Percentiles rank a stretch among this genome's conserved stretches.
These are phyloP conservation scores for Tranzscheliella williamsii DNA, from an alignment of 1,284 basidiomycete species.

Conservation along the genomic window DNA sequence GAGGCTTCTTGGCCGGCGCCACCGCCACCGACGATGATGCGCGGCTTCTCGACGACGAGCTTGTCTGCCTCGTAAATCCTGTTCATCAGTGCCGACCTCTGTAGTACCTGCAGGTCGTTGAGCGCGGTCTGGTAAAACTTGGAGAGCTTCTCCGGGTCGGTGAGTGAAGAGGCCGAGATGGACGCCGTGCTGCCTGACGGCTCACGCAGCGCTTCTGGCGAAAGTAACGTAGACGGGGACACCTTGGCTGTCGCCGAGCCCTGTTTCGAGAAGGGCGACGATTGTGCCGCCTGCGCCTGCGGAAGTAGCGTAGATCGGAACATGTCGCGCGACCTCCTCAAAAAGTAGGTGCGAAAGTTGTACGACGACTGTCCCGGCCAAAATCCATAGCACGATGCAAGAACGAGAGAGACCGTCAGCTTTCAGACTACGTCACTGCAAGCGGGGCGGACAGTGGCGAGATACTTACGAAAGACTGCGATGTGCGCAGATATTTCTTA, in stretches of 20 bases:
- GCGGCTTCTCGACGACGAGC: conserved; percentile 57
- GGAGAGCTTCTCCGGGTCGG: conserved; percentile 31
- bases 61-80: conserved; percentile 57
- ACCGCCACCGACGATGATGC: conserved; percentile 49
- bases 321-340: conserved; percentile 56
- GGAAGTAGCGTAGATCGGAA: conserved; percentile 53
- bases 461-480: conserved; percentile 57
- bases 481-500: conserved; percentile 52
- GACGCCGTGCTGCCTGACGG: conserved; percentile 8
- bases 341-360: conserved; percentile 61
- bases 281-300: conserved; percentile 23
- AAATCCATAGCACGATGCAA: too few relatives aligned
- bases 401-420: too few relatives aligned
- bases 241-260: conserved; percentile 39
- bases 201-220: conserved; percentile 21
- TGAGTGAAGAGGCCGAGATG: conserved; percentile 28
- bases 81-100: conserved; percentile 57
- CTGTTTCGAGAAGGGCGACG: conserved; percentile 50
- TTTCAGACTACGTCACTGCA: too few relatives aligned
- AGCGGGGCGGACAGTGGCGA: too few relatives aligned
- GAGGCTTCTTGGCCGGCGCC: conserved; percentile 37
- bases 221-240: conserved; percentile 40
- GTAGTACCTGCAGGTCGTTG: conserved; percentile 55
- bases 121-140: conserved; percentile 49
- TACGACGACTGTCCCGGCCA: conserved; percentile 53